Base-by-base conservation (phyloP, 345 rosid species). In the Camelina hispida region DNA sequence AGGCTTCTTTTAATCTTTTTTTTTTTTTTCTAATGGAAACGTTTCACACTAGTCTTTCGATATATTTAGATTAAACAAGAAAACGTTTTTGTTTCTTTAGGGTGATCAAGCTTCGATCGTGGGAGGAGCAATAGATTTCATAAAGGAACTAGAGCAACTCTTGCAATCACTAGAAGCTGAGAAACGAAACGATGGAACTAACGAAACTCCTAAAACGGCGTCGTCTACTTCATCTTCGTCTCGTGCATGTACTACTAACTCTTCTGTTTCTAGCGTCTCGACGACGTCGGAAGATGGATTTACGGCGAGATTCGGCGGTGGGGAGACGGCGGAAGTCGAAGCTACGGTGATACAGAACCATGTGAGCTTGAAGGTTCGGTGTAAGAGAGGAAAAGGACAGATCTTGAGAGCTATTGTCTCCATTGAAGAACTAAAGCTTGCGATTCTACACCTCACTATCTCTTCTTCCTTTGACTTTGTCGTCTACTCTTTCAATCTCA, bases 91-190 rank as follows among this genome's bases (percentile, higher is more conserved):
- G 15, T 55, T 18, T 38, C 18, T 30, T 25, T 42, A 90, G 96
- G 90, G 96, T 44, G 96, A 90, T 75, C 96, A 90, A 74, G 96
- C 96, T 15, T 90, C 93, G 4, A 82, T 88, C 1, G 81, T 88
- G 14, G 96, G 93, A 59, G 93, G 96, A 32, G 93, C 96, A 80
- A 90, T 90, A 77, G 90, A 90, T 79, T 90, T 87, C 28, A 91
- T 88, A 42, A 90, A 87, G 81, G 91, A 87, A 22, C 86, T 90
- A 0, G 96, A 90, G 81, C 93, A 88, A 69, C 85, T 87, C 61
- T 76, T 87, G 7, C 89, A 81, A 56, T 80, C 87, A n/a, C 80
- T 87, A 16, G 90, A 90, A 32, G 80, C 79, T 6, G 82, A 82
- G 71, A 88, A 82, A 78, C 76, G 58, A 44, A 78, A 72, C 68